Evolutionary conservation across 495 filamentous ascomycete species (phyloP).

Genomic region (Glarea lozoyensis): DNA sequence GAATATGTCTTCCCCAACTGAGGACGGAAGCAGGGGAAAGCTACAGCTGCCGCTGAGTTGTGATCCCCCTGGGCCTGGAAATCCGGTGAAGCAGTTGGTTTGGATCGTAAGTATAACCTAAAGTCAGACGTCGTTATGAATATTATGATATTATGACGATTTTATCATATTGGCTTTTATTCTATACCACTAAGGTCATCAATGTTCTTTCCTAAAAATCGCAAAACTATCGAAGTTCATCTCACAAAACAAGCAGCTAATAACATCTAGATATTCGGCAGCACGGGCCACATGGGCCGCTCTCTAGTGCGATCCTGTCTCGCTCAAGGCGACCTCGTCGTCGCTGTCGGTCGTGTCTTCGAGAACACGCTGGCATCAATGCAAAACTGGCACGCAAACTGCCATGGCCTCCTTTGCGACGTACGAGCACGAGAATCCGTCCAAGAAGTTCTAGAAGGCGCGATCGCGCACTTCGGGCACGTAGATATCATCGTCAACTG

Average conservation of each 20-base stretch:
- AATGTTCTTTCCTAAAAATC: background rate
- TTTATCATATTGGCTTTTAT: background rate
- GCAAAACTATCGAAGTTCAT: background rate
- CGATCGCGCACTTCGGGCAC: conserved; percentile 65
- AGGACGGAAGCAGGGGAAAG: conserved; percentile 21
- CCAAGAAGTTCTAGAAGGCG: conserved; percentile 54
- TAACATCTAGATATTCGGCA: conserved; percentile 67
- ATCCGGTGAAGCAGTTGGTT: conserved; percentile 63
- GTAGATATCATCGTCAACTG: conserved; percentile 90
- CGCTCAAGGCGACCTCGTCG: conserved; percentile 76
- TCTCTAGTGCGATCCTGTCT: conserved; percentile 76
- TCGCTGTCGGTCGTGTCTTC: conserved; percentile 77
- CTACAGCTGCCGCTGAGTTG: conserved; percentile 63
- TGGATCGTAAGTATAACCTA: conserved; percentile 76
- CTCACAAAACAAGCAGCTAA: conserved; percentile 9
- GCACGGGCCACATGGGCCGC: conserved; percentile 91
- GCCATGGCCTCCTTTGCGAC: conserved; percentile 77
- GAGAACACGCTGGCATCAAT: conserved; percentile 69
- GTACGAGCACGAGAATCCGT: conserved; percentile 78
- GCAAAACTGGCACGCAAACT: conserved; percentile 57
- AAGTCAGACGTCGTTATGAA: background rate
- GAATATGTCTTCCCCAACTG: no score
- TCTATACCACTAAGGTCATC: conserved; percentile 1
- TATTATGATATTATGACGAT: background rate
- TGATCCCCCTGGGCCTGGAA: conserved; percentile 66